Evolutionary conservation across 768 basidiomycete species (phyloP).

Genomic region (Lenzites betulinus): DNA sequence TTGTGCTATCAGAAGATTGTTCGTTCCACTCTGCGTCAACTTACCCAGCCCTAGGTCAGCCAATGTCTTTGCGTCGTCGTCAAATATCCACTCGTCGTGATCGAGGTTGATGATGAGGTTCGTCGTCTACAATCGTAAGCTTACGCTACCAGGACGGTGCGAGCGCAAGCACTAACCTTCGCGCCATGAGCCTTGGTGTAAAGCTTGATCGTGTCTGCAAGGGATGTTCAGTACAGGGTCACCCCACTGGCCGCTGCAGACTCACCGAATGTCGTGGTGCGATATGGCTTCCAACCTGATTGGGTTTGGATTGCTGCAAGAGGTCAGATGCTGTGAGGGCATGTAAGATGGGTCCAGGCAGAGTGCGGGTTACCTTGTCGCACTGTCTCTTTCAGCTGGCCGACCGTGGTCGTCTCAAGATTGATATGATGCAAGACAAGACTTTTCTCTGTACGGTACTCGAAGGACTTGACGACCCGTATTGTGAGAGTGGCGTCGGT

Average conservation of each 20-base stretch:
- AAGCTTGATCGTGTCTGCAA: conserved; percentile 86
- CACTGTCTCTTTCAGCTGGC: conserved; percentile 71
- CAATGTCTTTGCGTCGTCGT: conserved; percentile 66
- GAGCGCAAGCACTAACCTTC: conserved; percentile 62
- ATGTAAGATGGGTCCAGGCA: neutral
- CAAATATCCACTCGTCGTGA: conserved; percentile 90
- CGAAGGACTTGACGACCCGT: conserved; percentile 93
- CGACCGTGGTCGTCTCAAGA: conserved; percentile 77
- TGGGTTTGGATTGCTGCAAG: conserved; percentile 67
- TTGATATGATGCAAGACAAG: conserved; percentile 84
- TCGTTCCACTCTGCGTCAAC: conserved; percentile 25
- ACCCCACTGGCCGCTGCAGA: neutral
- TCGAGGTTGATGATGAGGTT: conserved; percentile 99
- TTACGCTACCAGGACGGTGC: neutral
- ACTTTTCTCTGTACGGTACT: conserved; percentile 85
- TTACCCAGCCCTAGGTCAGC: conserved; percentile 75
- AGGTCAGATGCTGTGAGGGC: too few species aligned
- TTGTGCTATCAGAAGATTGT: neutral
- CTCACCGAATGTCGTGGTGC: conserved; percentile 67
- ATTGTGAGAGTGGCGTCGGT: conserved; percentile 86
- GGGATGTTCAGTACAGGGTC: neutral
- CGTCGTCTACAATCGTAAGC: conserved; percentile 61
- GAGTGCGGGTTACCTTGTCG: conserved; percentile 53
- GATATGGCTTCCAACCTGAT: conserved; percentile 88
- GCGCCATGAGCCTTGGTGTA: conserved; percentile 95